Conservation (phyloP, 75 land plant genomes). For the Pinus tabuliformis region DNA sequence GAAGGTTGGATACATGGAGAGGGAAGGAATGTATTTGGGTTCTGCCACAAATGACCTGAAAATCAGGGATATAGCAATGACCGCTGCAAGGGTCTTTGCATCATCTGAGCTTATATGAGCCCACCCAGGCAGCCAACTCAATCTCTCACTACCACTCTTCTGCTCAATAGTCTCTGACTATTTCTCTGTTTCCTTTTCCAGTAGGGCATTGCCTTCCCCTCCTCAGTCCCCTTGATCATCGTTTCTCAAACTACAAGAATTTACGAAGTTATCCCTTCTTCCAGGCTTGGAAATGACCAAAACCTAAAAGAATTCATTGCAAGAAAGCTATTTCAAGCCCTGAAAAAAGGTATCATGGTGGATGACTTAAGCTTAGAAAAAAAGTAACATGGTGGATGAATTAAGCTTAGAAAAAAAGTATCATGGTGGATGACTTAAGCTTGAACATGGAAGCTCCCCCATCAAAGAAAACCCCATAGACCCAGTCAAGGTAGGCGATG, state of each 20-base stretch:
- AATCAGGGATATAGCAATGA: conserved; percentile 48
- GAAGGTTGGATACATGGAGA: conserved; percentile 75
- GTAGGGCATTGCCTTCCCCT: too few species aligned
- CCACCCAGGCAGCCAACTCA: conserved; percentile 34
- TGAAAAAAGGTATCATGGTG: too few species aligned
- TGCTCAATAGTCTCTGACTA: neutral
- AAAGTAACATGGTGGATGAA: too few species aligned
- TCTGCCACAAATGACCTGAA: conserved; percentile 58
- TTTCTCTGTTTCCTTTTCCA: neutral
- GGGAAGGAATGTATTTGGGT: conserved; percentile 65
- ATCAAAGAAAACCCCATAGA: conserved; percentile 38
- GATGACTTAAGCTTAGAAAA: too few species aligned
- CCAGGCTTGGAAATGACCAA: neutral
- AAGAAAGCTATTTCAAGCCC: conserved; percentile 56
- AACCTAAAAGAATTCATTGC: conserved; percentile 31
- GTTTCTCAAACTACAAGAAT: neutral
- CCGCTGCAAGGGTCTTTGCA: conserved; percentile 57
- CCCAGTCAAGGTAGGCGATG: neutral
- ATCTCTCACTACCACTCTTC: neutral
- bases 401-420: conserved; percentile 50
- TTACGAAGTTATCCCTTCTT: neutral
- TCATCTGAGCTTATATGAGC: conserved; percentile 50
- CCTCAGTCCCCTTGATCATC: conserved; percentile 20
- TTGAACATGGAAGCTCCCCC: conserved; percentile 9
- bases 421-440: conserved; percentile 29